These are phyloP conservation scores for Microthlaspi erraticum DNA, from an alignment of 345 rosid species.

Conservation along the genomic window DNA sequence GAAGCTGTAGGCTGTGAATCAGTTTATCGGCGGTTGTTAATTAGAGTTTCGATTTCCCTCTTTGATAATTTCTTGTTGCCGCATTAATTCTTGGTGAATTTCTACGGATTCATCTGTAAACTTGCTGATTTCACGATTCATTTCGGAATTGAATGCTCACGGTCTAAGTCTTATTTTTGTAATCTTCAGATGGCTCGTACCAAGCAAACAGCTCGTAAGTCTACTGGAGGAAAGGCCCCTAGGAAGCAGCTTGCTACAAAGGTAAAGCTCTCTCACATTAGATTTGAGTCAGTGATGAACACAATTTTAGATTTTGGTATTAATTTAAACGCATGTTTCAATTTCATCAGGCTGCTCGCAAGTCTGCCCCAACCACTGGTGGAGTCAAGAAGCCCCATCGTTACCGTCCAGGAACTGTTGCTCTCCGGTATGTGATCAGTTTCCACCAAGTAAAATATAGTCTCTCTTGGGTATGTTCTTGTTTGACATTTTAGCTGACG, in stretches of 20 bases:
- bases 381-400: conserved; percentile 97
- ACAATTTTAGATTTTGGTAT: neutral
- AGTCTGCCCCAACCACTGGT: conserved; percentile 95
- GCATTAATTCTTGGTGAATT: neutral
- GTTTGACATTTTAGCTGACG: neutral
- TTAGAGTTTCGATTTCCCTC: conserved; percentile 12
- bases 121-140: neutral
- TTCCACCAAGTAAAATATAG: no score
- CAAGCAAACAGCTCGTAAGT: conserved; percentile 94
- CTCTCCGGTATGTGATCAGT: conserved; percentile 64
- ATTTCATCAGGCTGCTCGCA: conserved; percentile 81
- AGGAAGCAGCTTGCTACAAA: conserved; percentile 97
- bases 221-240: conserved; percentile 96
- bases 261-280: conserved; percentile 34
- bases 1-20: neutral
- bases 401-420: conserved; percentile 94
- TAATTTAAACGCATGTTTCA: neutral
- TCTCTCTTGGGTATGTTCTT: neutral
- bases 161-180: neutral
- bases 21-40: neutral
- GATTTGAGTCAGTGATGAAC: neutral
- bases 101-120: neutral
- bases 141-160: neutral
- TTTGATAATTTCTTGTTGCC: neutral
- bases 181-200: conserved; percentile 53